Conservation (phyloP, 495 filamentous ascomycete genomes). For the Talaromyces wortmannii region DNA sequence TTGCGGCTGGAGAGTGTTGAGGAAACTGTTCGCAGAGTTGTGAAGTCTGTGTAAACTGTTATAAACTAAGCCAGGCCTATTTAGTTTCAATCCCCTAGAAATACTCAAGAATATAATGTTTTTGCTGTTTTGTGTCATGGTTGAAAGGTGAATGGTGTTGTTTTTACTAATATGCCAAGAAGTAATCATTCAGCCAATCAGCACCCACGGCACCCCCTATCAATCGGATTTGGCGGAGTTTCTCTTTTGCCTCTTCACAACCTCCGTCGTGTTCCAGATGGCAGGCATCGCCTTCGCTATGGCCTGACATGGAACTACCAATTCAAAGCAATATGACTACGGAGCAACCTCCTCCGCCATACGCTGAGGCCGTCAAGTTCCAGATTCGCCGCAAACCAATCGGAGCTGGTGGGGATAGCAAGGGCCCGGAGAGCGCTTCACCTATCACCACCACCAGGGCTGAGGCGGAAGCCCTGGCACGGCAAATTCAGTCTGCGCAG, state of each 20-base stretch:
- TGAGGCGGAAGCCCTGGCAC: neutral
- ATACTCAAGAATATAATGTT: no score
- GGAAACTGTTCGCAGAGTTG: slow-evolving; percentile 17
- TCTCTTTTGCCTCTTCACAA: no score
- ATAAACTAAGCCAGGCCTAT: no score
- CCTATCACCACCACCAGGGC: neutral
- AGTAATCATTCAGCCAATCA: no score
- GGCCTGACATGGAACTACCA: no score
- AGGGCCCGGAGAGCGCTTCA: neutral
- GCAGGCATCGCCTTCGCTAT: neutral
- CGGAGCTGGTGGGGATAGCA: neutral
- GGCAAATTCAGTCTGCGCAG: neutral
- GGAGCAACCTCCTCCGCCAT: neutral
- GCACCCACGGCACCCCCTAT: no score
- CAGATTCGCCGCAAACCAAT: slow-evolving; percentile 5
- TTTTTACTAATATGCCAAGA: no score
- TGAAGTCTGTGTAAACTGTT: neutral
- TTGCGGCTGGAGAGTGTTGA: slow-evolving; percentile 20
- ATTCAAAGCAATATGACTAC: neutral
- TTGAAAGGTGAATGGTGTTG: no score
- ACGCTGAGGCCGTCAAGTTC: neutral
- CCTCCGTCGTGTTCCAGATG: no score
- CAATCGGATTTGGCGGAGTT: no score
- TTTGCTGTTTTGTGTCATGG: no score
- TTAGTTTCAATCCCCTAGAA: no score